phyloP scores from a whole-genome alignment of 2,329 filamentous ascomycete species.

The Aspergillus jensenii region DNA sequence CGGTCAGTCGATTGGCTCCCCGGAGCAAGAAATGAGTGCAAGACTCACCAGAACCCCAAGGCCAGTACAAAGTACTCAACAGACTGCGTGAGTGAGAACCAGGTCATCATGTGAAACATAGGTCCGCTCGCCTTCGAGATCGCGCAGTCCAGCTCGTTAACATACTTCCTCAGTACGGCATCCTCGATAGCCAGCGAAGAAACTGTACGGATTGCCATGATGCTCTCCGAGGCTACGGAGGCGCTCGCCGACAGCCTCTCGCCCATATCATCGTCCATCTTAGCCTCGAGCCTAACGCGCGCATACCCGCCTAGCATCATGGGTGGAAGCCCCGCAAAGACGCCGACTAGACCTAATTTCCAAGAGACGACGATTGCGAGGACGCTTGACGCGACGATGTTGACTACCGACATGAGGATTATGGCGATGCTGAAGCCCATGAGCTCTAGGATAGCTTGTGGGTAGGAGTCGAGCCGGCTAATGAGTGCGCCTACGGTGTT shows the following conservation, averaged over 20 bases:
- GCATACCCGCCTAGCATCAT: slow-evolving; percentile 49
- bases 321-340: slow-evolving; percentile 48
- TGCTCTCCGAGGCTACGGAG: slow-evolving; percentile 47
- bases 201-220: slow-evolving; percentile 49
- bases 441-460: slow-evolving; percentile 46
- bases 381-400: slow-evolving; percentile 46
- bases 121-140: slow-evolving; percentile 20
- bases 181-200: slow-evolving; percentile 49
- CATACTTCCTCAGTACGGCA: slow-evolving; percentile 33
- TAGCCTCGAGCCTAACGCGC: slow-evolving; percentile 48
- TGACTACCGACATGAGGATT: slow-evolving; percentile 49
- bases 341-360: slow-evolving; percentile 52
- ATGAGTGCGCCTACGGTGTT: slow-evolving; percentile 31
- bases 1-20: neutral
- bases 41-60: slow-evolving; percentile 34
- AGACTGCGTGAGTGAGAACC: slow-evolving; percentile 28
- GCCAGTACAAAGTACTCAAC: slow-evolving; percentile 28
- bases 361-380: slow-evolving; percentile 50
- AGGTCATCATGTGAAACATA: slow-evolving; percentile 27
- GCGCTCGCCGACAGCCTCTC: slow-evolving; percentile 41
- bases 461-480: slow-evolving; percentile 24
- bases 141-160: slow-evolving; percentile 19
- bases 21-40: neutral
- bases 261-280: slow-evolving; percentile 18
- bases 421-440: slow-evolving; percentile 51